Base-by-base conservation (phyloP, 169 alveolate genomes). In the Babesia caballi region DNA sequence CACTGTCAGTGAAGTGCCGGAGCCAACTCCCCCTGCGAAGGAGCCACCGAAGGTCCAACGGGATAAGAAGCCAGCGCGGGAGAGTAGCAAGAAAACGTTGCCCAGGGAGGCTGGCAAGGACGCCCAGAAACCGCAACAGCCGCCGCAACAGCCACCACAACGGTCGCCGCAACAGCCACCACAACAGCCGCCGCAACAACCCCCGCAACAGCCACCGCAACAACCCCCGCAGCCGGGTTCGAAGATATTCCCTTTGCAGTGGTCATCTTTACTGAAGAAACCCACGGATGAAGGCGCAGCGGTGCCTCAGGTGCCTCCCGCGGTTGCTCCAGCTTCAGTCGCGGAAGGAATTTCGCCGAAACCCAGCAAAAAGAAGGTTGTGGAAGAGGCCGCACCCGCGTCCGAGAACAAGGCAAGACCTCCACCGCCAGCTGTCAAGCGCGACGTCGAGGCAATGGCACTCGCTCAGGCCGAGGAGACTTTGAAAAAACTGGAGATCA, bases 391-490 rank as follows among this genome's bases (percentile, higher is more conserved):
- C 1, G 14, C n/a, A 1, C 19, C 61, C 1, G 14, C n/a, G 6
- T 12, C 61, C 21, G 61, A 52, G 7, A 14, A 5, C 14, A 1
- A 52, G 47, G 27, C 36, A 12, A 47, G n/a, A 0, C 28, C 73
- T 21, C 61, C 17, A 21, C 23, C 4, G n/a, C 60, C 60, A 4
- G 50, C 3, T 6, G 58, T 21, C 3, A 28, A 40, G 15, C 51
- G 23, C 27, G 60, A 35, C 23, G 50, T 63, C 17, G 73, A 63
- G 6, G 73, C 73, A 2, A 27, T 63, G 1, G 60, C 73, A 15
- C 60, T 63, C 25, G 73, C 73, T 14, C 44, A 63, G 47, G 73
- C 73, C 2, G 73, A 63, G 60, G 73, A 63, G 36, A 35, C 73
- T 8, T 30, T 63, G 36, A 63, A 63, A 41, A 63, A 63, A 8